Conservation (phyloP, 768 basidiomycete genomes). For the Erythrobasidium yunnanense region DNA sequence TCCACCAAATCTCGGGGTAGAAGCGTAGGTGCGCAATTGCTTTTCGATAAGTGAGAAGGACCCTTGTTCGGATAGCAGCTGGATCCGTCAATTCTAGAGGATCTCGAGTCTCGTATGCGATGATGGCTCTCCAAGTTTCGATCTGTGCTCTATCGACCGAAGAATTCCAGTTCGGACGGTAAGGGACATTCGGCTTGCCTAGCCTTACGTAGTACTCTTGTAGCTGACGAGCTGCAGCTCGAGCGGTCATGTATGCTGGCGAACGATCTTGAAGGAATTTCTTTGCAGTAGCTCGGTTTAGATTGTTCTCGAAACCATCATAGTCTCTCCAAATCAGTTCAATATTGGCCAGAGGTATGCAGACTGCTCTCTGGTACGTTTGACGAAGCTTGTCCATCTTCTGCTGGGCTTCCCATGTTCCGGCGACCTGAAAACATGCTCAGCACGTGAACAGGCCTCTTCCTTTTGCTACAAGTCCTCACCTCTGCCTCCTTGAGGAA, state of each 20-base stretch:
- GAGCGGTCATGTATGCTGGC: constrained; percentile 87
- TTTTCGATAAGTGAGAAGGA: constrained; percentile 75
- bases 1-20: constrained; percentile 89
- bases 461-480: too few relatives aligned
- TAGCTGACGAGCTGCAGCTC: constrained; percentile 72
- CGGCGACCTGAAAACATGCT: constrained; percentile 48
- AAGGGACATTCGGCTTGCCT: constrained; percentile 53
- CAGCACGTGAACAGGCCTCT: neutral
- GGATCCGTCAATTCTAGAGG: constrained; percentile 83
- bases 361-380: constrained; percentile 84
- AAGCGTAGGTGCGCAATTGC: constrained; percentile 85
- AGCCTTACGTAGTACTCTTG: constrained; percentile 55
- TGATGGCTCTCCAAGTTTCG: constrained; percentile 78
- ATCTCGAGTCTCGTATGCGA: constrained; percentile 92
- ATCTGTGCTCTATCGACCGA: constrained; percentile 61
- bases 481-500: constrained; percentile 74
- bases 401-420: constrained; percentile 90
- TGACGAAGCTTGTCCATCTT: constrained; percentile 87
- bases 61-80: constrained; percentile 54
- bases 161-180: constrained; percentile 62
- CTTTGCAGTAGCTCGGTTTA: constrained; percentile 84
- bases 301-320: constrained; percentile 74
- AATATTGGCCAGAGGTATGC: constrained; percentile 85
- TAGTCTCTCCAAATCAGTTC: constrained; percentile 88
- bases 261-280: constrained; percentile 90